Percentiles rank a stretch among this genome's conserved stretches.
Evolutionary conservation across 164 flowering plant species (phyloP).

Genomic region (Macadamia integrifolia): DNA sequence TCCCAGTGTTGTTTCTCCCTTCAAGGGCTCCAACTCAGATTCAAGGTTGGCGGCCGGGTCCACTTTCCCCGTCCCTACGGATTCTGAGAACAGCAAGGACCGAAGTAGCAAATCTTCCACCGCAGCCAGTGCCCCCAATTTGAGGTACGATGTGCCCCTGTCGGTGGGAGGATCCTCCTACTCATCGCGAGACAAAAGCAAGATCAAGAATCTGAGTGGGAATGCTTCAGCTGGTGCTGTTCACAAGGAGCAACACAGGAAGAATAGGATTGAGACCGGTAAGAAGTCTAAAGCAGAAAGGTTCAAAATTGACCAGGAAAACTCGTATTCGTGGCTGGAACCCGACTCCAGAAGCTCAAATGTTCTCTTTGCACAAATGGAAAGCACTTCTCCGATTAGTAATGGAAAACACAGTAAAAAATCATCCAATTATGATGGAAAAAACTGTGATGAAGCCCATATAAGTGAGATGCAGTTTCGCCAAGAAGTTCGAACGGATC

Average conservation of each 20-base stretch:
- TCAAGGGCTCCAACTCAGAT: constrained; percentile 24
- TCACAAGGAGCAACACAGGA: constrained; percentile 33
- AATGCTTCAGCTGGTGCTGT: constrained; percentile 26
- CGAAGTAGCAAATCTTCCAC: constrained; percentile 73
- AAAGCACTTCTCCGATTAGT: constrained; percentile 24
- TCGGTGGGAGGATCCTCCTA: constrained; percentile 12
- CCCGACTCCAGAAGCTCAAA: constrained; percentile 77
- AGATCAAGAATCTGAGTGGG: constrained; percentile 34
- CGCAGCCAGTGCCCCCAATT: constrained; percentile 66
- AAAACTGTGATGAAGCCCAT: constrained; percentile 38
- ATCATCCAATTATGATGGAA: constrained; percentile 35
- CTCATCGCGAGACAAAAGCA: constrained; percentile 31
- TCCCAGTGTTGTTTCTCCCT: constrained; percentile 14
- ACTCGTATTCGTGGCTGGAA: constrained; percentile 68
- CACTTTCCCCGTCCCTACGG: constrained; percentile 33
- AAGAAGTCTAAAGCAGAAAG: constrained; percentile 65
- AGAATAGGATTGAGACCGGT: constrained; percentile 32
- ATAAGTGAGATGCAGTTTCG: constrained; percentile 25
- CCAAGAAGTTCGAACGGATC: constrained; percentile 34
- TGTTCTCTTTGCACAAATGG: constrained; percentile 37
- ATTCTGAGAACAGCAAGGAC: constrained; percentile 71
- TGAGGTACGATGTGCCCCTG: constrained; percentile 22
- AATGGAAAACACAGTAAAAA: constrained; percentile 38
- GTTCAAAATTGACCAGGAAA: constrained; percentile 51
- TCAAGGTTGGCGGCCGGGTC: constrained; percentile 35